phyloP scores from a whole-genome alignment of 1,284 basidiomycete genomes.

The Cutaneotrichosporon cutaneum region DNA sequence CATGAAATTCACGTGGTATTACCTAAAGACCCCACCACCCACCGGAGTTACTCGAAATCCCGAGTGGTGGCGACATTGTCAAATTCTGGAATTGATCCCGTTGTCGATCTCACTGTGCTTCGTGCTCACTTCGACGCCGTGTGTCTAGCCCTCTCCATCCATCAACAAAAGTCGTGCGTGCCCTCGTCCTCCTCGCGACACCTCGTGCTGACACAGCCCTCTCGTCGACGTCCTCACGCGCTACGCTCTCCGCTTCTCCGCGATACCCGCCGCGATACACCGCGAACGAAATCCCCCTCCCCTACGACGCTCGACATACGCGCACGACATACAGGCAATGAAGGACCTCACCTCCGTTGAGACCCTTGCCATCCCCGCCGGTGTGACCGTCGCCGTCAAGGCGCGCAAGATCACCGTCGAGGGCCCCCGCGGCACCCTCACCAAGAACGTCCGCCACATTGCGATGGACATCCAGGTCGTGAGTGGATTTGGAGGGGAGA shows the following conservation, averaged over 20 bases:
- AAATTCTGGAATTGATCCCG: too few relatives aligned
- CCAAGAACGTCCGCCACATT: slow-evolving; percentile 89
- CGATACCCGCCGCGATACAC: slow-evolving; percentile 1
- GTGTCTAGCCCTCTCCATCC: slow-evolving; percentile 14
- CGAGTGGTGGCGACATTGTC: too few relatives aligned
- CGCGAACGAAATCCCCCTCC: neutral
- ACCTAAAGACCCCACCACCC: too few relatives aligned
- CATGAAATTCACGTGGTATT: too few relatives aligned
- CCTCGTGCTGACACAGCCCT: slow-evolving; percentile 10
- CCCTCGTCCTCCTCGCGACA: neutral
- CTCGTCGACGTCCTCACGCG: neutral
- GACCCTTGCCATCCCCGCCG: slow-evolving; percentile 85
- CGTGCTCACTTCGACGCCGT: neutral
- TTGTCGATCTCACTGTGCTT: too few relatives aligned
- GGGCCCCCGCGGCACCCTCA: slow-evolving; percentile 83
- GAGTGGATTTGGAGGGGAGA: too few relatives aligned
- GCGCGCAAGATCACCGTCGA: slow-evolving; percentile 83
- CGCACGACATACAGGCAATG: slow-evolving; percentile 36
- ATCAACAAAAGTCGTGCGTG: slow-evolving; percentile 23
- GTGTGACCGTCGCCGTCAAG: slow-evolving; percentile 80
- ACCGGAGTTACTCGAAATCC: too few relatives aligned
- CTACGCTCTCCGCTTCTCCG: neutral
- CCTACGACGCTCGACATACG: neutral
- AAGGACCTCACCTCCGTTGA: slow-evolving; percentile 60
- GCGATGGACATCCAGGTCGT: slow-evolving; percentile 93